phyloP scores from a whole-genome alignment of 148 eudicot species.

The Camellia japonica region DNA sequence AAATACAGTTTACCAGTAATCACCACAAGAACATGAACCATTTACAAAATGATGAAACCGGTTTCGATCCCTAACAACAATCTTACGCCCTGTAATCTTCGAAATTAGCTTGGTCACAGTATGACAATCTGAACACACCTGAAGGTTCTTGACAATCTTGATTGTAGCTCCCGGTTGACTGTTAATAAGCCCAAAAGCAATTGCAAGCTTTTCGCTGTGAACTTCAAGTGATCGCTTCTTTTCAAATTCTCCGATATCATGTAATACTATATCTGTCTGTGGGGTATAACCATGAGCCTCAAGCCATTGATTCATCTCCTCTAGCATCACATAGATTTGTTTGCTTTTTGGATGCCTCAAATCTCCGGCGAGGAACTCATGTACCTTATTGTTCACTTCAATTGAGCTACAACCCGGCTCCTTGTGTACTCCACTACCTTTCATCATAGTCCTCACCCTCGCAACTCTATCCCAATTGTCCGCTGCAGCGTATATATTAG shows the following conservation, averaged over 20 bases:
- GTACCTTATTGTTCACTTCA: constrained; percentile 66
- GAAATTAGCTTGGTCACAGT: constrained; percentile 68
- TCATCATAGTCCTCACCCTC: constrained; percentile 70
- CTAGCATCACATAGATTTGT: constrained; percentile 74
- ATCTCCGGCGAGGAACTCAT: constrained; percentile 93
- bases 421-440: constrained; percentile 57
- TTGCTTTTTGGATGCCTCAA: constrained; percentile 63
- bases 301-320: constrained; percentile 59
- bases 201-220: constrained; percentile 84
- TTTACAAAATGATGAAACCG: constrained; percentile 79
- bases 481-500: constrained; percentile 68
- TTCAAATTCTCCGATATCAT: constrained; percentile 50
- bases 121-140: constrained; percentile 84
- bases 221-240: constrained; percentile 62
- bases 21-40: constrained; percentile 88
- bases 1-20: constrained; percentile 70
- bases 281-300: constrained; percentile 57
- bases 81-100: constrained; percentile 71
- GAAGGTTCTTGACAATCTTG: constrained; percentile 77
- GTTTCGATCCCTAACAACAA: constrained; percentile 76
- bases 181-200: constrained; percentile 80
- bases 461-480: constrained; percentile 80
- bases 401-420: constrained; percentile 97
- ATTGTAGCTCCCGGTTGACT: constrained; percentile 62
- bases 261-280: constrained; percentile 54